These are phyloP conservation scores for Aspergillus fumigatus DNA, from an alignment of 2,329 filamentous ascomycete genomes.

Conservation along the genomic window DNA sequence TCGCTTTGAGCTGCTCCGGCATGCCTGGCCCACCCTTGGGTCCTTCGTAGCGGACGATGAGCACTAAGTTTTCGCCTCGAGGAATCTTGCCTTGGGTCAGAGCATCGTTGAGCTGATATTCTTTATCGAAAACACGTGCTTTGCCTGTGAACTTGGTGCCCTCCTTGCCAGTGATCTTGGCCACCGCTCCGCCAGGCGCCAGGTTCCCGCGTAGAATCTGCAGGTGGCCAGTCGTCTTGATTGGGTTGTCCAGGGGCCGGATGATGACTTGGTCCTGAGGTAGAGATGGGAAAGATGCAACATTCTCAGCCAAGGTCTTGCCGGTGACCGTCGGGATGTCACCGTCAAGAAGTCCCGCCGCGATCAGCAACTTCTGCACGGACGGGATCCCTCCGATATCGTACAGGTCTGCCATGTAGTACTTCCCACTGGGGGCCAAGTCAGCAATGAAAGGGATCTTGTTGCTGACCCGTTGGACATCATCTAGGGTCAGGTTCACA, in stretches of 20 bases:
- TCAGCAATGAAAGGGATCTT: constrained; percentile 84
- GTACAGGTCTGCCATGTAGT: constrained; percentile 85
- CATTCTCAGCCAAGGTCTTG: constrained; percentile 76
- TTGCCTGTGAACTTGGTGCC: constrained; percentile 75
- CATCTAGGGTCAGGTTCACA: constrained; percentile 71
- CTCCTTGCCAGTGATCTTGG: constrained; percentile 96
- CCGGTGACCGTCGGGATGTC: constrained; percentile 77
- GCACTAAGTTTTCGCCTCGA: constrained; percentile 74
- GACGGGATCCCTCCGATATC: constrained; percentile 79
- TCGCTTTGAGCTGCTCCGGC: constrained; percentile 89
- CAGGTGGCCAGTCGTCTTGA: constrained; percentile 82
- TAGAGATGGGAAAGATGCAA: constrained; percentile 69
- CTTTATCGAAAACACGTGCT: constrained; percentile 82
- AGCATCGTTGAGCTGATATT: constrained; percentile 70
- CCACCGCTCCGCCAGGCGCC: constrained; percentile 82
- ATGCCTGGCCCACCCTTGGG: constrained; percentile 92
- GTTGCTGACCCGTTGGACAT: constrained; percentile 75
- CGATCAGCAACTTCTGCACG: constrained; percentile 80
- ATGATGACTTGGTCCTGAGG: constrained; percentile 80
- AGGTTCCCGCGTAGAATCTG: constrained; percentile 85
- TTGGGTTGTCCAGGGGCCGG: constrained; percentile 71
- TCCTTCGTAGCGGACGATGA: constrained; percentile 90
- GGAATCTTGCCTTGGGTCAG: constrained; percentile 67
- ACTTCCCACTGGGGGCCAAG: constrained; percentile 75
- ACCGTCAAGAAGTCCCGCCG: constrained; percentile 70